Conservation (phyloP, 148 eudicot species). For the Cornus controversa region DNA sequence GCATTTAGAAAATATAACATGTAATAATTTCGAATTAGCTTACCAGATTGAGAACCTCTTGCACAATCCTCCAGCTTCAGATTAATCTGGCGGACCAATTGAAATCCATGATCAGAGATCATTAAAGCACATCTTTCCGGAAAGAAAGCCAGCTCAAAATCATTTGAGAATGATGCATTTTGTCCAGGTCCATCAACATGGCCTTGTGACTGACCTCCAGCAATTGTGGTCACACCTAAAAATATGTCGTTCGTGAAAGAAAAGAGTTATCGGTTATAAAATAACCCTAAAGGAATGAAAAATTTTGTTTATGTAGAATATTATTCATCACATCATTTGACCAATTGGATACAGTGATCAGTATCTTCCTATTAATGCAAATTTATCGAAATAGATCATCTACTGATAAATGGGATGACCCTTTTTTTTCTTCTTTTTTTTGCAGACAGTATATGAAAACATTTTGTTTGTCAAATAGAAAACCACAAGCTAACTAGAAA, state of each 20-base stretch:
- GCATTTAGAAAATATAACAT: not conserved
- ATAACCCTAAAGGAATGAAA: too few relatives aligned
- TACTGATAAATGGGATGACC: too few relatives aligned
- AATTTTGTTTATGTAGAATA: too few relatives aligned
- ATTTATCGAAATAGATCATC: too few relatives aligned
- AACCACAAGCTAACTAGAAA: too few relatives aligned
- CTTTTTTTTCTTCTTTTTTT: too few relatives aligned
- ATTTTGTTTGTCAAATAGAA: too few relatives aligned
- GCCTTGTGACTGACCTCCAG: conserved; percentile 61
- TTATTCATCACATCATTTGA: too few relatives aligned
- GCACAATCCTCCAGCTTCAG: conserved; percentile 61
- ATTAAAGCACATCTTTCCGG: conserved; percentile 65
- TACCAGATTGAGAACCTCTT: conserved; percentile 50
- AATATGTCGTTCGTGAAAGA: conserved; percentile 10
- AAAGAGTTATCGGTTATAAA: not conserved
- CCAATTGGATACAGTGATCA: not conserved
- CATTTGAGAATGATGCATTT: conserved; percentile 61
- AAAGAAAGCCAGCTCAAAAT: conserved; percentile 56
- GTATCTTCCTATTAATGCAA: not conserved
- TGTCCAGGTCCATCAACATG: conserved; percentile 60
- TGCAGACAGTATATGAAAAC: too few relatives aligned
- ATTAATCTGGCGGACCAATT: conserved; percentile 66
- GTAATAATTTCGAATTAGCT: not conserved
- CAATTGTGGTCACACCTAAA: conserved; percentile 76
- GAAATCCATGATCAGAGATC: conserved; percentile 63